phyloP scores from a whole-genome alignment of 257 asterid genomes.

The Ilex asprella region DNA sequence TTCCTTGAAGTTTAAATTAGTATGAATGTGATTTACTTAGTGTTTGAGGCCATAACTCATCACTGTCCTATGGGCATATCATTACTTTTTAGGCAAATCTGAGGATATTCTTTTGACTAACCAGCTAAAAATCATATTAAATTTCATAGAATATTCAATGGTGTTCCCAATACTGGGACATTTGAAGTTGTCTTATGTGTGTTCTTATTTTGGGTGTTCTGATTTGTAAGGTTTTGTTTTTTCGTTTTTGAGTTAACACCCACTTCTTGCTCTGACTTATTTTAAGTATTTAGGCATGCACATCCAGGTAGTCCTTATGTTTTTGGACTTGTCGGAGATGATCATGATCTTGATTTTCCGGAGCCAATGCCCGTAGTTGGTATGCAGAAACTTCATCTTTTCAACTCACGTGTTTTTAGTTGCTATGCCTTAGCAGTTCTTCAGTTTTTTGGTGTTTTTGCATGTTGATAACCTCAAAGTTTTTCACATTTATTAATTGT shows the following conservation, averaged over 20 bases:
- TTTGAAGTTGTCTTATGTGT: neutral
- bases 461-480: slow-evolving; percentile 2
- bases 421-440: slow-evolving; percentile 4
- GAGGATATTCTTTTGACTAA: too few relatives aligned
- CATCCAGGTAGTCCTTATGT: slow-evolving; percentile 98
- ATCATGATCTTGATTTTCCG: slow-evolving; percentile 86
- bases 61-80: too few relatives aligned
- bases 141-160: neutral
- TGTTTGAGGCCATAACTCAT: too few relatives aligned
- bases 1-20: too few relatives aligned
- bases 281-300: slow-evolving; percentile 71
- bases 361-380: slow-evolving; percentile 98
- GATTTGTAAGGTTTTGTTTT: neutral
- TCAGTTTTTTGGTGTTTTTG: slow-evolving; percentile 1
- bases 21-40: too few relatives aligned
- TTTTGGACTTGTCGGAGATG: slow-evolving; percentile 92
- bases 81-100: too few relatives aligned
- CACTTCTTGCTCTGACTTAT: neutral
- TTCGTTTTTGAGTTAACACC: neutral
- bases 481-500: slow-evolving; percentile 7
- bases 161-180: neutral
- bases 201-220: neutral
- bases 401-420: neutral
- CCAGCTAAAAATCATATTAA: too few relatives aligned
- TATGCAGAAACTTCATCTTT: slow-evolving; percentile 19